Percentiles rank a stretch among this genome's conserved stretches.
These are phyloP conservation scores for Ophiostoma ips DNA, from an alignment of 2,329 filamentous ascomycete genomes.

Conservation along the genomic window DNA sequence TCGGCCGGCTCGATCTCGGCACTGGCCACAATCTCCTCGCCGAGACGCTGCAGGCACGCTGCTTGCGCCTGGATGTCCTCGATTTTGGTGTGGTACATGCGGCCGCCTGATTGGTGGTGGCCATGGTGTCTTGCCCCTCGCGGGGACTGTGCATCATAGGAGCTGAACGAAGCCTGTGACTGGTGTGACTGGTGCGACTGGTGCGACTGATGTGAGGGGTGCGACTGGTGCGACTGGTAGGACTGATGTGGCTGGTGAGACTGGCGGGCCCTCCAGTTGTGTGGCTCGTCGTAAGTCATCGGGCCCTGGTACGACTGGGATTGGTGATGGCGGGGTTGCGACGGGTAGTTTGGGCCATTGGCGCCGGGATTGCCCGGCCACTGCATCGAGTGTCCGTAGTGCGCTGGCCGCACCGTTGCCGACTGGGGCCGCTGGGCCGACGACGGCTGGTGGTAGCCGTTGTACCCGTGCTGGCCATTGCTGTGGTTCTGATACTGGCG, in stretches of 20 bases:
- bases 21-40: slow-evolving; percentile 34
- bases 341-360: slow-evolving; percentile 10
- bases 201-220: slow-evolving; percentile 4
- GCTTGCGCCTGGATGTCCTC: slow-evolving; percentile 37
- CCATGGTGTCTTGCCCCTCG: slow-evolving; percentile 4
- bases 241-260: slow-evolving; percentile 1
- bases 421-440: slow-evolving; percentile 20
- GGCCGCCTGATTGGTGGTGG: slow-evolving; percentile 11
- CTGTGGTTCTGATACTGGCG: slow-evolving; percentile 1
- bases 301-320: slow-evolving; percentile 22
- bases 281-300: slow-evolving; percentile 13
- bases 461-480: slow-evolving; percentile 1
- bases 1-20: slow-evolving; percentile 52
- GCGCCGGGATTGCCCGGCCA: slow-evolving; percentile 9
- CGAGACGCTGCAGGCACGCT: slow-evolving; percentile 34
- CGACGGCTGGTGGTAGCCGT: slow-evolving; percentile 12
- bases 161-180: slow-evolving; percentile 11
- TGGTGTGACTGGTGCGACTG: slow-evolving; percentile 4
- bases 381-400: slow-evolving; percentile 14
- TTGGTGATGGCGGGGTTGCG: slow-evolving; percentile 19
- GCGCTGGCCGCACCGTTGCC: slow-evolving; percentile 19
- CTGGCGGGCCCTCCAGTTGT: slow-evolving; percentile 17
- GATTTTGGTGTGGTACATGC: slow-evolving; percentile 18
- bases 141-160: neutral
- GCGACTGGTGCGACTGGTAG: slow-evolving; percentile 18